A percentile compares a stretch with the other conserved stretches of the same genome.
Conservation (phyloP, 2,329 filamentous ascomycete species). For the Xylaria arbuscula region DNA sequence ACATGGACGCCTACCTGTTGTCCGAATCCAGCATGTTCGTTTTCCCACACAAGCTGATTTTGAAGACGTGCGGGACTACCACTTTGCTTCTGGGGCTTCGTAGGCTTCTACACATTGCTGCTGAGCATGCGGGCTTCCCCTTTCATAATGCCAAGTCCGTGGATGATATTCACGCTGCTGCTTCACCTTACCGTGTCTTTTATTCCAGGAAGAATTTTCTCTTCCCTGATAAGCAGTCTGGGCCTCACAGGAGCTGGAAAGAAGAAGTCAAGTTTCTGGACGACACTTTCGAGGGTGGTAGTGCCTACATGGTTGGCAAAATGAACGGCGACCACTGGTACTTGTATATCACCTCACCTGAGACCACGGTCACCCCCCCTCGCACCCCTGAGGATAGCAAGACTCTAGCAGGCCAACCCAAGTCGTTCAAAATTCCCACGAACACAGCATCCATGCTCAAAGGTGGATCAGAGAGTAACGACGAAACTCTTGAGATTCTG, state of each 20-base stretch:
- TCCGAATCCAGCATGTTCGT: slow-evolving; percentile 99
- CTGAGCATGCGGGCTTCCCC: slow-evolving; percentile 87
- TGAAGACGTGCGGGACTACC: slow-evolving; percentile 98
- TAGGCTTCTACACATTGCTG: slow-evolving; percentile 91
- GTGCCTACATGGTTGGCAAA: slow-evolving; percentile 99
- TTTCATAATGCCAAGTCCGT: slow-evolving; percentile 75
- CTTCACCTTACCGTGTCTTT: slow-evolving; percentile 94
- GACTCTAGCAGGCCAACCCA: slow-evolving; percentile 49
- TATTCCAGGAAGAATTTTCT: slow-evolving; percentile 99
- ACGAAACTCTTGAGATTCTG: slow-evolving; percentile 81
- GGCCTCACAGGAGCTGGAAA: slow-evolving; percentile 96
- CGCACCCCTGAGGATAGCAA: slow-evolving; percentile 73
- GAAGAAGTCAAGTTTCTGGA: slow-evolving; percentile 95
- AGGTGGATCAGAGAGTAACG: slow-evolving; percentile 62
- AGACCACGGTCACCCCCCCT: slow-evolving; percentile 82
- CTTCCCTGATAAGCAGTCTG: slow-evolving; percentile 92
- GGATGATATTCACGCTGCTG: slow-evolving; percentile 76
- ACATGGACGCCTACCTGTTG: slow-evolving; percentile 94
- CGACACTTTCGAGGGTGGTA: slow-evolving; percentile 89
- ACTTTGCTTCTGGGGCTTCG: slow-evolving; percentile 90
- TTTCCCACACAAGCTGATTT: slow-evolving; percentile 98
- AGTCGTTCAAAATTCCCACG: slow-evolving; percentile 68
- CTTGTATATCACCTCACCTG: slow-evolving; percentile 92
- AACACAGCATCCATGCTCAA: slow-evolving; percentile 55
- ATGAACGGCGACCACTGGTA: slow-evolving; percentile 99